Base-by-base conservation (phyloP, 169 alveolate genomes). In the Plasmodium gonderi region DNA sequence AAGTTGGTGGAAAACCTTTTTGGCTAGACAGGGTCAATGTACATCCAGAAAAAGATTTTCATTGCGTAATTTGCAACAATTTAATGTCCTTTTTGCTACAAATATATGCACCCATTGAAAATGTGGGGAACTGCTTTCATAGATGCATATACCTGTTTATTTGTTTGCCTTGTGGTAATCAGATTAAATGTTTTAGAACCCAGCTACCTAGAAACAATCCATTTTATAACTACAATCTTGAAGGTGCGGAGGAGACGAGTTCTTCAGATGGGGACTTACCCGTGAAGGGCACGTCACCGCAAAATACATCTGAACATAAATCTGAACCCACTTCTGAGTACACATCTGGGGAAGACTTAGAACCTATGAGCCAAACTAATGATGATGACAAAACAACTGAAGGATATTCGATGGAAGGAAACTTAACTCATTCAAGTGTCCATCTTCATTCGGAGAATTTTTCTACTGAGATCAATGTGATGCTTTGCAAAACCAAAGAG, bases 1-100 rank as follows among this genome's bases (percentile, higher is more conserved):
- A 96, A 81, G 20, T 96, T 2, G 97, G 97, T 3, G 97, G 97
- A 1, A 68, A 40, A 8, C 97, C 97, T 0, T 95, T 96, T 5
- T 96, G 97, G 97, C 93, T 96, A n/a, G 96, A 95, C 29, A 94
- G 96, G 3, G 87, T 89, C 4, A 75, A 92, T 44, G 79, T 96
- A 47, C 97, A 96, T 0, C 29, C 78, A 12, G 95, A 93, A 67
- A 49, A 49, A 14, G 87, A 79, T 36, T 82, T 96, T 64, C 29
- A 60, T 12, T 96, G 97, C 68, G 67, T 54, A 14, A 51, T 74
- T 6, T 96, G 97, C 69, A 69, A 89, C 45, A 67, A 90, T 23
- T 75, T 94, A 42, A 87, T 96, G 97, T 74, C 96, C 23, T 96
- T 96, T 74, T 76, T 94, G n/a, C 76, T 95, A 33, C 97, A 96